phyloP scores from a whole-genome alignment of 2,329 filamentous ascomycete genomes.

The Fusarium fujikuroi region DNA sequence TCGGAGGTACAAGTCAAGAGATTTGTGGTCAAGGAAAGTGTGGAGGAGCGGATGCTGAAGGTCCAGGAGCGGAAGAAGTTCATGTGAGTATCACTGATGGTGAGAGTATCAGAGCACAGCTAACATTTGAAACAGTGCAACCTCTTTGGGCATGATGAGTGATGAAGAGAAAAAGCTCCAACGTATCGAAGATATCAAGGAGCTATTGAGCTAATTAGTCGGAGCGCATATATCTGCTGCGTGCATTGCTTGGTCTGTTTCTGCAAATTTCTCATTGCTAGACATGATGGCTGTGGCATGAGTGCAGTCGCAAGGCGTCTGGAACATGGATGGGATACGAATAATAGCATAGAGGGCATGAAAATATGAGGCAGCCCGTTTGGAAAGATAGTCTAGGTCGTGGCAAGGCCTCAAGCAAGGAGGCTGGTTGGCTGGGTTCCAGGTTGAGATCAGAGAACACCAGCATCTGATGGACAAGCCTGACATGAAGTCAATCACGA shows the following conservation, averaged over 20 bases:
- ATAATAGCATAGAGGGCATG: constrained; percentile 12
- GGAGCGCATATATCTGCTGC: not conserved
- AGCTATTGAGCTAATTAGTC: constrained; percentile 73
- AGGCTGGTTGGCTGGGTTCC: constrained; percentile 13
- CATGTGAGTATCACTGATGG: constrained; percentile 70
- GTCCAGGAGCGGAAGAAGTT: constrained; percentile 98
- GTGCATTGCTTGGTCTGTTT: not conserved
- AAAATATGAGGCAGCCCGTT: constrained; percentile 2
- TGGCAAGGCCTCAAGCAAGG: constrained; percentile 15
- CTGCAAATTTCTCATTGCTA: not conserved
- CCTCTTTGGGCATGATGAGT: constrained; percentile 91
- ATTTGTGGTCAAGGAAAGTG: constrained; percentile 90
- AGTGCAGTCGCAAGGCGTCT: constrained; percentile 31
- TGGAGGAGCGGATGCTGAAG: constrained; percentile 93
- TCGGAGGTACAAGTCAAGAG: constrained; percentile 85
- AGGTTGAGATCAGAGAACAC: constrained; percentile 23
- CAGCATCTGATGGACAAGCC: constrained; percentile 34
- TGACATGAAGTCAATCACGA: constrained; percentile 38
- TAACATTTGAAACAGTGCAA: constrained; percentile 70
- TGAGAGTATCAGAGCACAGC: constrained; percentile 11
- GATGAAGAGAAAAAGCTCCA: constrained; percentile 93
- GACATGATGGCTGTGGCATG: not conserved
- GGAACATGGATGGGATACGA: constrained; percentile 14
- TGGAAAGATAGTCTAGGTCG: constrained; percentile 7
- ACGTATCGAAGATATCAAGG: constrained; percentile 92